Base-by-base conservation (phyloP, 2,329 filamentous ascomycete species). In the Beauveria brongniartii region DNA sequence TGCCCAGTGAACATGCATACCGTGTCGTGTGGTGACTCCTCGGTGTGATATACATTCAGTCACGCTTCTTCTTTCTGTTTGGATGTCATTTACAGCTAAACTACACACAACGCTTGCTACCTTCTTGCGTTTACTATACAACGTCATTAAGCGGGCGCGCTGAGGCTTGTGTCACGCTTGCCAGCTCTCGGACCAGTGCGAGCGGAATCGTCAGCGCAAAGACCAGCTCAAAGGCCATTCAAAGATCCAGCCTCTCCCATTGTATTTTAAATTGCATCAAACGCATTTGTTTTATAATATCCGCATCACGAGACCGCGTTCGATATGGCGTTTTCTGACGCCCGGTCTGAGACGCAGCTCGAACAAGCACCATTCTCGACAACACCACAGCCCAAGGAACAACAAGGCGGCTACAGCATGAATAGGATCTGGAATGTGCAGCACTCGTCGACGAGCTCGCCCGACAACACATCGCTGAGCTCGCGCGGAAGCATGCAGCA, bases 151-250 rank as follows among this genome's bases (percentile, higher is more conserved):
- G 46, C 43, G 55, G 55, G 55, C 56, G 56, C 47, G 37, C 43
- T 43, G 48, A 9, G 40, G n/a, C 28, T 60, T 60, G 57, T 60
- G 57, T 60, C 50, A 60, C 57, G 50, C 56, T 44, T 44, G n/a
- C 48, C 41, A 60, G 57, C 57, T 59, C 56, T 59, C 55, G 43
- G 57, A 22, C 57, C 57, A 60, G 41, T 28, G 57, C 40, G 37
- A 44, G 40, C 47, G 47, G 37, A 51, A 59, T n/a, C 26, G 37
- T 40, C 56, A 51, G 20, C 56, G 47, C 56, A 59, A 44, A 59
- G 56, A 44, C 56, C 56, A 59, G 56, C 56, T 44, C 47, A 52
- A 52, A 59, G 34, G 18, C 47, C 47, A 18, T 59, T 20, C 47
- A 52, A 26, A 56, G 24, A 59, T 20, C 37, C 46, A 51, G n/a